A percentile compares a stretch with the other conserved stretches of the same genome.
Conservation (phyloP, 2,329 filamentous ascomycete species). For the Talaromyces sp. region DNA sequence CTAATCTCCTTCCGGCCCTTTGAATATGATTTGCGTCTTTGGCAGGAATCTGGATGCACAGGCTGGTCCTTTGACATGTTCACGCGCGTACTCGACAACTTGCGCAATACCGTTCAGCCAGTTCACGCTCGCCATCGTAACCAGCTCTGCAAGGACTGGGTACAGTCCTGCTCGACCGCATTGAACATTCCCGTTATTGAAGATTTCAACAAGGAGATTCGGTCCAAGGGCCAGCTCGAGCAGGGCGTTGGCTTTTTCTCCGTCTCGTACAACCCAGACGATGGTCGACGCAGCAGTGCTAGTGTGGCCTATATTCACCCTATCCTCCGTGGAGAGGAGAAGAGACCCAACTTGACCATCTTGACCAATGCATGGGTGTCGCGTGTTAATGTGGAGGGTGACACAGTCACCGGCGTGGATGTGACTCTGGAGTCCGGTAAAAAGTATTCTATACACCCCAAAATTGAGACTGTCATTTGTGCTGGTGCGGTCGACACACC, state of each 20-base stretch:
- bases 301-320: conserved; percentile 92
- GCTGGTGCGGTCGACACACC: conserved; percentile 81
- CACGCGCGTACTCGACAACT: conserved; percentile 74
- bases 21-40: conserved; percentile 79
- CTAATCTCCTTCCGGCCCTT: conserved; percentile 90
- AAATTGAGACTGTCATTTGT: conserved; percentile 73
- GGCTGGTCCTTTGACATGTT: conserved; percentile 87
- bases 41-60: conserved; percentile 75
- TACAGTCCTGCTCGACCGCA: conserved; percentile 72
- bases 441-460: conserved; percentile 56
- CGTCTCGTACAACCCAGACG: conserved; percentile 85
- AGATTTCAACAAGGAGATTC: conserved; percentile 85
- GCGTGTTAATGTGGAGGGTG: conserved; percentile 68
- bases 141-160: conserved; percentile 88
- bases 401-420: conserved; percentile 69
- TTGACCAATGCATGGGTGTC: conserved; percentile 86
- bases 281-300: conserved; percentile 77
- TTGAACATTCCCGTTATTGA: conserved; percentile 75
- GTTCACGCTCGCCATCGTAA: conserved; percentile 82
- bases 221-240: conserved; percentile 65
- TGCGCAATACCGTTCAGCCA: conserved; percentile 86
- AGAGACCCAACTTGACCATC: conserved; percentile 77
- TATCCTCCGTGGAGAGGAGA: conserved; percentile 77
- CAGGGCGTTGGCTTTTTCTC: conserved; percentile 86
- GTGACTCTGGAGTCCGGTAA: conserved; percentile 61